Conservation (phyloP, 2,329 filamentous ascomycete genomes). For the Fusarium pseudograminearum region DNA sequence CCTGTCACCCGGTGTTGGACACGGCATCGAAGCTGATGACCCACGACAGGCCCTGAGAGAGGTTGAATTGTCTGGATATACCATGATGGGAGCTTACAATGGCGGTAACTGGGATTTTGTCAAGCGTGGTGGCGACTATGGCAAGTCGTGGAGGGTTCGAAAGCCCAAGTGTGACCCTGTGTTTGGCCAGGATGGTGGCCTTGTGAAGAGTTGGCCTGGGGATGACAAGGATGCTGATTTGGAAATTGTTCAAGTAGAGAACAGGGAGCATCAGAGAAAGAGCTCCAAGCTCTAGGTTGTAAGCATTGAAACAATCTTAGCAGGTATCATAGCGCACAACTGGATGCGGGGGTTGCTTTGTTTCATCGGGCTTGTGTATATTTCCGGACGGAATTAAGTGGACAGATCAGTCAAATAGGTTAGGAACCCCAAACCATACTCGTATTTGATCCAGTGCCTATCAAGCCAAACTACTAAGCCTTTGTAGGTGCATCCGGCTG, state of each 20-base stretch:
- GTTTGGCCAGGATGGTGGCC: constrained; percentile 19
- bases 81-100: constrained; percentile 63
- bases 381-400: neutral
- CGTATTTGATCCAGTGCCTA: neutral
- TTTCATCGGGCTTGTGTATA: neutral
- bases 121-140: constrained; percentile 36
- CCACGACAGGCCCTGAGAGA: constrained; percentile 52
- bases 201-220: constrained; percentile 33
- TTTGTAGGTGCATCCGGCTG: neutral
- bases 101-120: constrained; percentile 43
- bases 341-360: neutral
- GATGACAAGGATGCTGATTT: neutral
- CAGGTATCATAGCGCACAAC: neutral
- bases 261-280: neutral
- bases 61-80: constrained; percentile 51
- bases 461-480: neutral
- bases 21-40: constrained; percentile 53
- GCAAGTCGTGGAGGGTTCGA: constrained; percentile 35
- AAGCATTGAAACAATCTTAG: neutral
- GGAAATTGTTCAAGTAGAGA: constrained; percentile 14
- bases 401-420: neutral
- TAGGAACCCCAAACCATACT: neutral
- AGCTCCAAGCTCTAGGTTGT: neutral
- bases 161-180: constrained; percentile 39
- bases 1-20: constrained; percentile 59